Conservation (phyloP, 2,329 filamentous ascomycete species). For the Akanthomyces uredinophilus region DNA sequence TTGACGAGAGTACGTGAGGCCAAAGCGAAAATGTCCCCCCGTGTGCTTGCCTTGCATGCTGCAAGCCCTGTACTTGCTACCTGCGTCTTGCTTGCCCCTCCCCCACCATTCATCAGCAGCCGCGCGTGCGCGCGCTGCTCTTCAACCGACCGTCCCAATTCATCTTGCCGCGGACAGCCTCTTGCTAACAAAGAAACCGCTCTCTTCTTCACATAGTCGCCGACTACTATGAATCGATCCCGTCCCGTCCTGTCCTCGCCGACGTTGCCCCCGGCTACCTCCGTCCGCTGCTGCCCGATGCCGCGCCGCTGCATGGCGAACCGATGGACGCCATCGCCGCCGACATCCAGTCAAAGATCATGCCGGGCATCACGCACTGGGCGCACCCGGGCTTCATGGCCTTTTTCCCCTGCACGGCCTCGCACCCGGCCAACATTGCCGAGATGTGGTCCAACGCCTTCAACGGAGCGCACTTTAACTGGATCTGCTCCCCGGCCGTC, state of each 20-base stretch:
- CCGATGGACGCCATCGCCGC: slow-evolving; percentile 73
- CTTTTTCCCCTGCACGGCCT: slow-evolving; percentile 81
- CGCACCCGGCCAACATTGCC: slow-evolving; percentile 80
- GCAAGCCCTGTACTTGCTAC: not conserved
- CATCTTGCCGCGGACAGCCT: not conserved
- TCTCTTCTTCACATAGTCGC: slow-evolving; percentile 54
- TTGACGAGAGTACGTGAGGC: slow-evolving; percentile 69
- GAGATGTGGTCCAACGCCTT: slow-evolving; percentile 90
- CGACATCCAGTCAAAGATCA: slow-evolving; percentile 80
- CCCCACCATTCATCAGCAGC: slow-evolving; percentile 8
- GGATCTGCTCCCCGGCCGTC: slow-evolving; percentile 87
- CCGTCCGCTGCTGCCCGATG: slow-evolving; percentile 66
- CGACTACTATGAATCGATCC: slow-evolving; percentile 74
- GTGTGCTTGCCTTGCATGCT: slow-evolving; percentile 4
- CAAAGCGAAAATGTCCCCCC: not conserved
- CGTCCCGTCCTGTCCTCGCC: slow-evolving; percentile 66
- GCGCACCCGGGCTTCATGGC: slow-evolving; percentile 93
- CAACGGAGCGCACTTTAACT: slow-evolving; percentile 91
- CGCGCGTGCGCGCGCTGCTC: not conserved
- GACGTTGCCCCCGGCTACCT: slow-evolving; percentile 82
- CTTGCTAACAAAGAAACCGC: not conserved
- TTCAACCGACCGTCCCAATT: not conserved
- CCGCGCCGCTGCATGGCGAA: slow-evolving; percentile 61
- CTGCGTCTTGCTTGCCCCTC: not conserved
- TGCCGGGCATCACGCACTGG: slow-evolving; percentile 93